phyloP scores from a whole-genome alignment of 306 rosid genomes.

The Sicyos edulis region DNA sequence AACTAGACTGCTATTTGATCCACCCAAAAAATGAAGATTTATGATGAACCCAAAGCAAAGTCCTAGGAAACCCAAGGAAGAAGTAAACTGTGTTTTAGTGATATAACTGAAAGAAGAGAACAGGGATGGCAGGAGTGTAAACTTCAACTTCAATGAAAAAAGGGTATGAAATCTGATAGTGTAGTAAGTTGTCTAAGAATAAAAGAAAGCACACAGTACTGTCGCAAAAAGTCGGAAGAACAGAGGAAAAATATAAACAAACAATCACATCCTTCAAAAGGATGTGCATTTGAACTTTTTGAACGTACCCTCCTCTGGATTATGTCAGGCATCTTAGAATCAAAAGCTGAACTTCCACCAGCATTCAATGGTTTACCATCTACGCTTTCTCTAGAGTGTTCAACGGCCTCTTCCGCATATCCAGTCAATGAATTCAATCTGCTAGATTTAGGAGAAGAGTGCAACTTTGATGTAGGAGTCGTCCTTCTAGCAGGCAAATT shows the following conservation, averaged over 20 bases:
- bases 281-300: background rate
- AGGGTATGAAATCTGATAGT: background rate
- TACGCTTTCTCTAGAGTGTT: slow-evolving; percentile 58
- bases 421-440: slow-evolving; percentile 49
- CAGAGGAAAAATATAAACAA: background rate
- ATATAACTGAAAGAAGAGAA: background rate
- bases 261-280: background rate
- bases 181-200: background rate
- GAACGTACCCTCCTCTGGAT: slow-evolving; percentile 75
- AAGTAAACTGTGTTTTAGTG: background rate
- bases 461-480: slow-evolving; percentile 54
- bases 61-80: background rate
- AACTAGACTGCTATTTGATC: background rate
- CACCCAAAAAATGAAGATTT: background rate
- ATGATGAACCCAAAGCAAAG: background rate
- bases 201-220: no score
- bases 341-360: slow-evolving; percentile 47
- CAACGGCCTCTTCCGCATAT: slow-evolving; percentile 53
- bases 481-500: slow-evolving; percentile 58
- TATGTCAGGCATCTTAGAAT: slow-evolving; percentile 63
- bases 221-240: no score
- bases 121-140: background rate
- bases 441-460: slow-evolving; percentile 63
- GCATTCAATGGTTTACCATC: slow-evolving; percentile 53
- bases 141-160: background rate